Conservation (phyloP, 108 stramenopile genomes). For the Conticribra guillardii region DNA sequence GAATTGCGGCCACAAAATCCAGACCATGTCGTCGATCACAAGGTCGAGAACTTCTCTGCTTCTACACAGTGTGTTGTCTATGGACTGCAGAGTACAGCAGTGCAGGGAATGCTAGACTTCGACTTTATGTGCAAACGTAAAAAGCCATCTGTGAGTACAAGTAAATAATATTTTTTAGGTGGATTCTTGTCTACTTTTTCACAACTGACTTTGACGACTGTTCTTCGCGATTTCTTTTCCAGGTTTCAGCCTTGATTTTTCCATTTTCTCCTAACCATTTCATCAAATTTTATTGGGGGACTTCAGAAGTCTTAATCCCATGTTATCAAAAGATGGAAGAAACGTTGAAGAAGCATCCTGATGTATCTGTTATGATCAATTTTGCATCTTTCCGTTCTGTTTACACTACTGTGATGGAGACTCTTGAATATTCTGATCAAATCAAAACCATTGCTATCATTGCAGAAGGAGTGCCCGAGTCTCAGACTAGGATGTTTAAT, state of each 20-base stretch:
- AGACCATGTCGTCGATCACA: conserved; percentile 64
- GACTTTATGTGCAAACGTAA: conserved; percentile 92
- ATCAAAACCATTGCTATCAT: conserved; percentile 92
- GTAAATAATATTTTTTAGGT: neutral
- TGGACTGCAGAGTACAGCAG: conserved; percentile 82
- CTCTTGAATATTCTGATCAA: conserved; percentile 68
- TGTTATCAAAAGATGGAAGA: conserved; percentile 80
- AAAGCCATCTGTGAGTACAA: conserved; percentile 59
- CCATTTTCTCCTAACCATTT: conserved; percentile 87
- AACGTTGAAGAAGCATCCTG: conserved; percentile 73
- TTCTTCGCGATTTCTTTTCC: neutral
- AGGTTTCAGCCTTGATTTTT: conserved; percentile 80
- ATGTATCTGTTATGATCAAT: conserved; percentile 84
- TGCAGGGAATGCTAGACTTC: conserved; percentile 94
- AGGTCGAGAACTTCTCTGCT: conserved; percentile 66
- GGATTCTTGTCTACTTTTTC: neutral
- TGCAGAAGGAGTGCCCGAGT: conserved; percentile 94
- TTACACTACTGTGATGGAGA: conserved; percentile 77
- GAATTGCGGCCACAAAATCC: conserved; percentile 39
- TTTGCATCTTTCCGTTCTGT: conserved; percentile 93
- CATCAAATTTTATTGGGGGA: conserved; percentile 93
- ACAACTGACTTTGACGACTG: neutral
- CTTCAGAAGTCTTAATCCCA: conserved; percentile 83
- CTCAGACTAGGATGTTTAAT: conserved; percentile 80
- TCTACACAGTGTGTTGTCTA: conserved; percentile 82